Evolutionary conservation across 345 rosid species (phyloP).

Genomic region (Pistacia atlantica): DNA sequence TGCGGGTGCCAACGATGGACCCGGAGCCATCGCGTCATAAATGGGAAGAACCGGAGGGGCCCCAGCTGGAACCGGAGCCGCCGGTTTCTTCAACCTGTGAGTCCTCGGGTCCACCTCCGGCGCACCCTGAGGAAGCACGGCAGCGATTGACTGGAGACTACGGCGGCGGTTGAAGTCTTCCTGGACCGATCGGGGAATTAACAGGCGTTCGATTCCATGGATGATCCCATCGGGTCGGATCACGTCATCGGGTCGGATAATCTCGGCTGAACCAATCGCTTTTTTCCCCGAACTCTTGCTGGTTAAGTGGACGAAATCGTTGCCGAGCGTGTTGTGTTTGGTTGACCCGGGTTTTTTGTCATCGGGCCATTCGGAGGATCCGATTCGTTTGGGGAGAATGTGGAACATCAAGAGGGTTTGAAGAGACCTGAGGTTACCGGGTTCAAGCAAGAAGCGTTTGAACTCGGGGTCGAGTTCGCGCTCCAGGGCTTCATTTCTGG

Average conservation of each 20-base stretch:
- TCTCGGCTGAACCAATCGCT: conserved; percentile 47
- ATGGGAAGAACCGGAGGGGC: conserved; percentile 78
- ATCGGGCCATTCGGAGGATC: conserved; percentile 56
- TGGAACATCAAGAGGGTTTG: conserved; percentile 76
- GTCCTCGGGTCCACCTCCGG: conserved; percentile 79
- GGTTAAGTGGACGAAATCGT: conserved; percentile 50
- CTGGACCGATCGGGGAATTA: conserved; percentile 66
- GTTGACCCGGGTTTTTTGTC: conserved; percentile 23
- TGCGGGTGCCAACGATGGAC: conserved; percentile 92
- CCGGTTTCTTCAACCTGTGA: conserved; percentile 61
- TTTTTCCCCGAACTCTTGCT: conserved; percentile 34
- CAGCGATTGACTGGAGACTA: conserved; percentile 60
- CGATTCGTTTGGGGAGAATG: conserved; percentile 67
- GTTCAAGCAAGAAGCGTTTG: conserved; percentile 90
- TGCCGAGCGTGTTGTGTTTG: conserved; percentile 50
- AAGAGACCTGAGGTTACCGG: conserved; percentile 78
- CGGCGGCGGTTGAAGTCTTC: conserved; percentile 69
- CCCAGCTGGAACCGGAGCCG: conserved; percentile 57
- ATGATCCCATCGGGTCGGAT: conserved; percentile 73
- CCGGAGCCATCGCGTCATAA: conserved; percentile 92
- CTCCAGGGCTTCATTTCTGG: conserved; percentile 81
- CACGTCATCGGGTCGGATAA: conserved; percentile 50
- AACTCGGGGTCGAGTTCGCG: conserved; percentile 83
- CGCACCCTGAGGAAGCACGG: conserved; percentile 69
- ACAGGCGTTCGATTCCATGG: conserved; percentile 62